phyloP scores from a whole-genome alignment of 2,329 filamentous ascomycete genomes.

The Penicillium nordicum region DNA sequence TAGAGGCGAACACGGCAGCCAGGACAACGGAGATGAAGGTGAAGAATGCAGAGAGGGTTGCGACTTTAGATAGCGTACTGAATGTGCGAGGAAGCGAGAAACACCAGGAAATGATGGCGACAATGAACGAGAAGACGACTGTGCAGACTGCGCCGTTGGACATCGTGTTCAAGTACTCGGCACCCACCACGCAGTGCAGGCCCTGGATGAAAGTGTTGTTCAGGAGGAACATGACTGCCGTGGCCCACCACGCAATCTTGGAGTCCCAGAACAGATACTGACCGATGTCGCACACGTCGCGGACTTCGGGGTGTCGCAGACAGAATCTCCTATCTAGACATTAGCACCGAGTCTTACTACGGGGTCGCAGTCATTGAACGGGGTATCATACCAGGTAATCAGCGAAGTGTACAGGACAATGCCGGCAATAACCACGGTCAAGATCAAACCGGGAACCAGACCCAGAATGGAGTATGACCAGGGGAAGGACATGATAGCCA shows the following conservation, averaged over 20 bases:
- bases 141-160: constrained; percentile 70
- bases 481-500: constrained; percentile 92
- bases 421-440: constrained; percentile 73
- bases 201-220: constrained; percentile 93
- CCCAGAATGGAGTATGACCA: constrained; percentile 88
- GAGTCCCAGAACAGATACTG: constrained; percentile 90
- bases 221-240: constrained; percentile 81
- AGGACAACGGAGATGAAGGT: constrained; percentile 86
- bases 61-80: constrained; percentile 71
- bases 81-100: constrained; percentile 85
- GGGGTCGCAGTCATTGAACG: constrained; percentile 1
- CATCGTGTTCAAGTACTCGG: constrained; percentile 89
- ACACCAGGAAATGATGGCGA: constrained; percentile 70
- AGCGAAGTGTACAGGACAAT: constrained; percentile 81
- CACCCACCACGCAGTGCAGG: constrained; percentile 77
- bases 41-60: constrained; percentile 75
- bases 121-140: constrained; percentile 72
- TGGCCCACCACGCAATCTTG: constrained; percentile 65
- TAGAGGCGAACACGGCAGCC: constrained; percentile 75
- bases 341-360: constrained; percentile 15
- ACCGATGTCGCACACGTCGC: constrained; percentile 93
- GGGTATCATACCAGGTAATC: constrained; percentile 53
- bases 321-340: constrained; percentile 72
- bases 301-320: constrained; percentile 81
- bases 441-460: constrained; percentile 77